Evolutionary conservation across 164 flowering plant species (phyloP).

Genomic region (Magnolia officinalis): DNA sequence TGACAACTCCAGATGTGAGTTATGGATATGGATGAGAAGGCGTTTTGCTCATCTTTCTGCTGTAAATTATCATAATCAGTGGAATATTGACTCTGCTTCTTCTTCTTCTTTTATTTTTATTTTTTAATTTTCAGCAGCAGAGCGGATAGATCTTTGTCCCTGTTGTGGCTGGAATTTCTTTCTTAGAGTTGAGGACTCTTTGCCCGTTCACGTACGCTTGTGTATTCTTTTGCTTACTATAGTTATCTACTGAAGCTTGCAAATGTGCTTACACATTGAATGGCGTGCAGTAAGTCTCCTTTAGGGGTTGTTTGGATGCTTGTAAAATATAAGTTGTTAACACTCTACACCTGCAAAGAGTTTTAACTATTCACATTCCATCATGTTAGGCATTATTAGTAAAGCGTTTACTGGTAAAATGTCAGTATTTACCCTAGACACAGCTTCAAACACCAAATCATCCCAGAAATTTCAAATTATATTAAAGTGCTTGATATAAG

Average conservation of each 20-base stretch:
- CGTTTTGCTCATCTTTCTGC: background rate
- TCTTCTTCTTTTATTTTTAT: background rate
- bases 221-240: background rate
- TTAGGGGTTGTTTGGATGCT: too few species aligned
- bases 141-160: background rate
- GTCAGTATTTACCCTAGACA: too few species aligned
- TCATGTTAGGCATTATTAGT: too few species aligned
- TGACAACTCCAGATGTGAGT: conserved; percentile 59
- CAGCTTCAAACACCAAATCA: too few species aligned
- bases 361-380: too few species aligned
- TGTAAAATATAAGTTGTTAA: too few species aligned
- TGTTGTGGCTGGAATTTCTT: conserved; percentile 1
- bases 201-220: background rate
- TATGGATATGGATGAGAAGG: conserved; percentile 70
- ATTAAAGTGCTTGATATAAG: too few species aligned
- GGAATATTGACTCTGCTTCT: background rate
- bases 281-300: too few species aligned
- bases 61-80: conserved; percentile 9
- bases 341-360: too few species aligned
- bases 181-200: background rate
- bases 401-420: too few species aligned
- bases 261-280: background rate
- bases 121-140: background rate
- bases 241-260: background rate
- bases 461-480: too few species aligned